Percentiles rank a stretch among this genome's conserved stretches.
Conservation (phyloP, 1,284 basidiomycete genomes). For the Caloboletus firmus region DNA sequence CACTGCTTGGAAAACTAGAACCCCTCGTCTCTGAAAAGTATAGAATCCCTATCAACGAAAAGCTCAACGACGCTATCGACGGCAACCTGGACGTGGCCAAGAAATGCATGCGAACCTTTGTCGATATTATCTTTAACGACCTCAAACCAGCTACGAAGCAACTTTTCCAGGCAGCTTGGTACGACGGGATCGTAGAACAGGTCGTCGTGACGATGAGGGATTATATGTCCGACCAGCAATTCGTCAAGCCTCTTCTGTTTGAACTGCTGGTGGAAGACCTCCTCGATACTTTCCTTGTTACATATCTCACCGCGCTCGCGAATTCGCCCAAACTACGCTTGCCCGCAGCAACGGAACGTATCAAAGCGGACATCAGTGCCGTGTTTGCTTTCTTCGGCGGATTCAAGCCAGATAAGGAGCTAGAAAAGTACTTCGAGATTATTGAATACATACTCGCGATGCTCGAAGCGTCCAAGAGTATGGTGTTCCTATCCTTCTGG, state of each 20-base stretch:
- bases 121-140: slow-evolving; percentile 95
- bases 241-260: slow-evolving; percentile 88
- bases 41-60: slow-evolving; percentile 77
- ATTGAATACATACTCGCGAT: slow-evolving; percentile 84
- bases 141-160: slow-evolving; percentile 85
- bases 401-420: slow-evolving; percentile 78
- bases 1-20: slow-evolving; percentile 83
- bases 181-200: slow-evolving; percentile 80
- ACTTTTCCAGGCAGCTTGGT: slow-evolving; percentile 87
- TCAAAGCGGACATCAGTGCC: slow-evolving; percentile 79
- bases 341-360: slow-evolving; percentile 79
- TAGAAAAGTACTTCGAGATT: slow-evolving; percentile 84
- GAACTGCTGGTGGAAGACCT: slow-evolving; percentile 94
- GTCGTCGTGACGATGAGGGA: slow-evolving; percentile 96
- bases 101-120: slow-evolving; percentile 91
- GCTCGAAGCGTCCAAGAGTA: slow-evolving; percentile 86
- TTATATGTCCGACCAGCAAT: slow-evolving; percentile 89
- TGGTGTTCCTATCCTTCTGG: slow-evolving; percentile 95
- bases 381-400: slow-evolving; percentile 81
- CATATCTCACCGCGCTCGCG: slow-evolving; percentile 87
- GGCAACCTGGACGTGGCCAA: slow-evolving; percentile 98
- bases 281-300: slow-evolving; percentile 87
- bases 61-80: slow-evolving; percentile 94
- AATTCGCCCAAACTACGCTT: slow-evolving; percentile 87
- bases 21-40: slow-evolving; percentile 94